Base-by-base conservation (phyloP, 768 basidiomycete genomes). In the Pholiota molesta region DNA sequence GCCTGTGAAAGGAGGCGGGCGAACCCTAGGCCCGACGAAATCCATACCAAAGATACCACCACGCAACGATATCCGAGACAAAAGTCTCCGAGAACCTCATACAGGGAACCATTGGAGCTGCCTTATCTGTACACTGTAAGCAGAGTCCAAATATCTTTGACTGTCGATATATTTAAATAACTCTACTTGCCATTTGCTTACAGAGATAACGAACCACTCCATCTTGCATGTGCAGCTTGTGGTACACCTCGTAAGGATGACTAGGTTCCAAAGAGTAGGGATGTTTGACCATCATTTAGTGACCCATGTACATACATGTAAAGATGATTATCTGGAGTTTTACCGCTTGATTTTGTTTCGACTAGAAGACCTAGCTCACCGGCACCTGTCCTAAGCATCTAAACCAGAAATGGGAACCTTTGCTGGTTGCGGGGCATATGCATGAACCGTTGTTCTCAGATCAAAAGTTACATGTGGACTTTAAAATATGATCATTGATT, bases 221-320 rank as follows among this genome's bases (percentile, higher is more conserved):
- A 88, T 70, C 78, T 88, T 9, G 84, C 83, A 9, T 91, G 90
- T 68, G 80, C 84, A 40, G 87, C 79, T 1, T 91, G 90, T 69
- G 76, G 76, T 3, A 87, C 85, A 10, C 79, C 82, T 55, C 77
- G 79, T 57, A 52, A 52, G 16, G 52, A 31, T n/a, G 23, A 13
- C 35, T 37, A 37, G 35, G 10, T 11, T 11, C 6, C 35, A 37
- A 37, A 16, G 35, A 37, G 14, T 13, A 37, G 35, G 13, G 35
- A 37, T 37, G 35, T 11, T 16, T 37, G 10, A 37, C 13, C 1
- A 37, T 5, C 35, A 37, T 37, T 9, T 13, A 35, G 13, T 13
- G 13, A 35, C 13, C 35, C 2, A 35, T 35, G 35, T n/a, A n/a
- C n/a, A 4, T 37, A 37, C 35, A 37, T 37, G 35, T 37, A 37